These are phyloP conservation scores for Sonneratia alba DNA, from an alignment of 345 rosid species.

Conservation along the genomic window DNA sequence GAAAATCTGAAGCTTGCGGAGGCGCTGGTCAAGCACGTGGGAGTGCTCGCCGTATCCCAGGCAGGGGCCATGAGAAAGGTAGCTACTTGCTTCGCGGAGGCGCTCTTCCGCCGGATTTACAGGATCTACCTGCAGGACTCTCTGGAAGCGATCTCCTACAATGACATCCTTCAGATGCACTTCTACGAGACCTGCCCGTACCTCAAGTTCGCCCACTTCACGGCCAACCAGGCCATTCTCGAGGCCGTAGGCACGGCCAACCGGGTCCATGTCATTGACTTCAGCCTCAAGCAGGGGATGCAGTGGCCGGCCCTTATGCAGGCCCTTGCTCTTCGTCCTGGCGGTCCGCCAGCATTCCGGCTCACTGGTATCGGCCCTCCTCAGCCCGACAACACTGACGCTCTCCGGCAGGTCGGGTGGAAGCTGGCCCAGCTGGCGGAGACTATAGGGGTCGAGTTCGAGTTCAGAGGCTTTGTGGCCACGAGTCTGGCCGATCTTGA, in stretches of 20 bases:
- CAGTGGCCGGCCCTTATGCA: slow-evolving; percentile 97
- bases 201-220: slow-evolving; percentile 92
- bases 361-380: slow-evolving; percentile 85
- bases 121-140: slow-evolving; percentile 41
- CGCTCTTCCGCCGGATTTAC: slow-evolving; percentile 68
- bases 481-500: slow-evolving; percentile 58
- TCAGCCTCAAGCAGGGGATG: slow-evolving; percentile 66
- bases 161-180: slow-evolving; percentile 61
- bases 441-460: slow-evolving; percentile 48
- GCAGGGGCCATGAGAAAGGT: slow-evolving; percentile 84
- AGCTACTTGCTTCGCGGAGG: slow-evolving; percentile 81
- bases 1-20: slow-evolving; percentile 54
- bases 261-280: slow-evolving; percentile 72
- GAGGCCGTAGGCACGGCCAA: slow-evolving; percentile 50
- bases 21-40: slow-evolving; percentile 69
- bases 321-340: slow-evolving; percentile 71
- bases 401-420: slow-evolving; percentile 67
- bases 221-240: slow-evolving; percentile 88
- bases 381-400: slow-evolving; percentile 44
- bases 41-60: slow-evolving; percentile 57
- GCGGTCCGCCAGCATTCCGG: slow-evolving; percentile 74
- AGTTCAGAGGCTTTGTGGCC: slow-evolving; percentile 54
- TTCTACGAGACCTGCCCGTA: slow-evolving; percentile 90
- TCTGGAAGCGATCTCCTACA: slow-evolving; percentile 25
- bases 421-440: slow-evolving; percentile 64